These are phyloP conservation scores for Xylaria sp. DNA, from an alignment of 2,329 filamentous ascomycete genomes.

Conservation along the genomic window DNA sequence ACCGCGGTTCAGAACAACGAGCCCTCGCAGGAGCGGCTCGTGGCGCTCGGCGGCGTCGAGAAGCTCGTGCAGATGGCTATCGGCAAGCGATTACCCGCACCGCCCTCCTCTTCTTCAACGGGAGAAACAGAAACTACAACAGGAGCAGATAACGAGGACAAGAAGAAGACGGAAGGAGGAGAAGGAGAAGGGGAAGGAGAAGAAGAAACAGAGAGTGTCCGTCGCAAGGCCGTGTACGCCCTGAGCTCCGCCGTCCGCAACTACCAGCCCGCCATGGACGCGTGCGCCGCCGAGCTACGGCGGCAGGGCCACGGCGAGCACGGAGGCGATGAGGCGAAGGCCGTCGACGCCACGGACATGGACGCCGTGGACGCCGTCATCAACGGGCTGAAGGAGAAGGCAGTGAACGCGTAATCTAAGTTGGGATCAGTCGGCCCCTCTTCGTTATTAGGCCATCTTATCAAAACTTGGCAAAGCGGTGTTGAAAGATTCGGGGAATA, in stretches of 20 bases:
- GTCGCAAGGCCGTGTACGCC: conserved; percentile 90
- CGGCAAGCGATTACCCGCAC: conserved; percentile 40
- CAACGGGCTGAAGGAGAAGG: conserved; percentile 69
- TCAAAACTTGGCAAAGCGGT: not conserved
- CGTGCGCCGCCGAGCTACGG: conserved; percentile 70
- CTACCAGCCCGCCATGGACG: conserved; percentile 84
- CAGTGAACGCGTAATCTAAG: conserved; percentile 46
- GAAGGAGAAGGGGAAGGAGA: conserved; percentile 29
- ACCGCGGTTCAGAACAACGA: conserved; percentile 97
- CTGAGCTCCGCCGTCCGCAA: conserved; percentile 89
- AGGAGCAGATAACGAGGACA: conserved; percentile 2
- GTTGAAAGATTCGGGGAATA: not conserved
- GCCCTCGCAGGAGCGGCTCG: conserved; percentile 79
- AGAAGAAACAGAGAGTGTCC: conserved; percentile 58
- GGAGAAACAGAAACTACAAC: not conserved
- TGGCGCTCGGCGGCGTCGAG: conserved; percentile 74
- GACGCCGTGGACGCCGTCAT: conserved; percentile 83
- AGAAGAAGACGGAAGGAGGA: conserved; percentile 26
- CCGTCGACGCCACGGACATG: conserved; percentile 88
- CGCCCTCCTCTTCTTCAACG: conserved; percentile 3
- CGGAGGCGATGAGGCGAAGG: conserved; percentile 55
- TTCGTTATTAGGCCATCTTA: not conserved
- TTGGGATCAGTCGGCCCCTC: not conserved
- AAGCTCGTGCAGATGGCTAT: conserved; percentile 72
- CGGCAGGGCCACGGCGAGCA: conserved; percentile 67